Conservation (phyloP, 1,139 yeast genomes). For the Debaryomyces subglobosus region DNA sequence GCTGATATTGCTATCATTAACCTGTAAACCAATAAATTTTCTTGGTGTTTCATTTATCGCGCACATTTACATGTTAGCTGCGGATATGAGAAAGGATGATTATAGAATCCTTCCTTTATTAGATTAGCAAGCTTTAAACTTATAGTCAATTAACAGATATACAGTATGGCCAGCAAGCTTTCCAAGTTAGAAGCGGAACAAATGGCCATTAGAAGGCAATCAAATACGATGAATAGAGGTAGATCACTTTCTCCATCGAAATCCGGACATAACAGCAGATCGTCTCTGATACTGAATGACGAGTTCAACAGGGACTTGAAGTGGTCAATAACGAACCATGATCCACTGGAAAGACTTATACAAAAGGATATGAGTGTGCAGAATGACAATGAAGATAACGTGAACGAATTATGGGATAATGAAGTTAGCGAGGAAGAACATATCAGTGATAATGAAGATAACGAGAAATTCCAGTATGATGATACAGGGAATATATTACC, state of each 20-base stretch:
- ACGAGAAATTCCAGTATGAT: slow-evolving; percentile 60
- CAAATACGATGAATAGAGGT: slow-evolving; percentile 39
- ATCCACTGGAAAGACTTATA: slow-evolving; percentile 59
- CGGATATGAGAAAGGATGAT: neutral
- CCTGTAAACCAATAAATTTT: slow-evolving; percentile 6
- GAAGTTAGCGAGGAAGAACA: slow-evolving; percentile 67
- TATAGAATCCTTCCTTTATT: neutral
- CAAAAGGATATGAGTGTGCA: slow-evolving; percentile 16
- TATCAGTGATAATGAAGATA: slow-evolving; percentile 62
- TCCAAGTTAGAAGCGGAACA: slow-evolving; percentile 49
- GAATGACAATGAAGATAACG: slow-evolving; percentile 15
- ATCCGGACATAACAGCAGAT: slow-evolving; percentile 32
- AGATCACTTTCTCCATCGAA: slow-evolving; percentile 44
- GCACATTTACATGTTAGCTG: neutral
- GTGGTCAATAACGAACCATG: slow-evolving; percentile 54
- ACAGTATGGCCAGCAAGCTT: slow-evolving; percentile 37
- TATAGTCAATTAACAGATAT: neutral
- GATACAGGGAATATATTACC: slow-evolving; percentile 65
- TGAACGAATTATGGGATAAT: slow-evolving; percentile 36
- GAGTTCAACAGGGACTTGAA: slow-evolving; percentile 45
- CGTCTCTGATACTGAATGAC: slow-evolving; percentile 42
- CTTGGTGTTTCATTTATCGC: neutral
- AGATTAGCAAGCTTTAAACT: neutral
- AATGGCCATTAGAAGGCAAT: slow-evolving; percentile 46
- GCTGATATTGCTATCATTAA: slow-evolving; percentile 3